Evolutionary conservation across 2,329 filamentous ascomycete genomes (phyloP).

Genomic region (Microascus cirrosus): DNA sequence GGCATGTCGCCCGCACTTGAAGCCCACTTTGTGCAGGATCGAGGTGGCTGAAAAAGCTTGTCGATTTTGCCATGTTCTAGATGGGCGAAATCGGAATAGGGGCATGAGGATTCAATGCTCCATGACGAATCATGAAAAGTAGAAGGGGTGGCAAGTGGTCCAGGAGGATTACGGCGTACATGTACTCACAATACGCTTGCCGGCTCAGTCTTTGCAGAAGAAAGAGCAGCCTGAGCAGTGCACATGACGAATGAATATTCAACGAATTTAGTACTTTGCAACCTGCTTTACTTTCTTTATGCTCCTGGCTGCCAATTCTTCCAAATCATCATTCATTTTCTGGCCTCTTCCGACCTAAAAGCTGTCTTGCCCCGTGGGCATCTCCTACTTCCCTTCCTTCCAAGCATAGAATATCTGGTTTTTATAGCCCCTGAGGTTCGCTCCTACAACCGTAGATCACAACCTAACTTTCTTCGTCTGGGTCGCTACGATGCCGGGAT

Average conservation of each 20-base stretch:
- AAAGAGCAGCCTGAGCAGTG: background rate
- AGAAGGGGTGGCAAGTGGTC: background rate
- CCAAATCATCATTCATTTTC: background rate
- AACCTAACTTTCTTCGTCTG: background rate
- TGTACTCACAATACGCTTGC: background rate
- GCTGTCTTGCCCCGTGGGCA: background rate
- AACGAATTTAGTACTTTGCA: background rate
- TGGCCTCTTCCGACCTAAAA: background rate
- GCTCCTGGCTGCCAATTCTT: background rate
- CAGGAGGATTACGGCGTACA: background rate
- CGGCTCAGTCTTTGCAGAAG: background rate
- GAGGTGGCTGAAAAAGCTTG: background rate
- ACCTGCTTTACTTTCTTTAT: background rate
- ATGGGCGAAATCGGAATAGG: background rate
- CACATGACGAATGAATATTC: background rate
- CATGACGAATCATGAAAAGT: background rate
- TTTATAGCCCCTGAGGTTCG: background rate
- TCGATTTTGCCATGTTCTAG: background rate
- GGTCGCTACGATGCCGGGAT: background rate
- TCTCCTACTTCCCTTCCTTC: background rate
- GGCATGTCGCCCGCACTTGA: background rate
- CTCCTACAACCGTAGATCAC: background rate
- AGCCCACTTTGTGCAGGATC: background rate
- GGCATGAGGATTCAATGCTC: background rate
- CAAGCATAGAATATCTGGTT: background rate